Evolutionary conservation across 169 alveolate species (phyloP).

Genomic region (Babesia microti): DNA sequence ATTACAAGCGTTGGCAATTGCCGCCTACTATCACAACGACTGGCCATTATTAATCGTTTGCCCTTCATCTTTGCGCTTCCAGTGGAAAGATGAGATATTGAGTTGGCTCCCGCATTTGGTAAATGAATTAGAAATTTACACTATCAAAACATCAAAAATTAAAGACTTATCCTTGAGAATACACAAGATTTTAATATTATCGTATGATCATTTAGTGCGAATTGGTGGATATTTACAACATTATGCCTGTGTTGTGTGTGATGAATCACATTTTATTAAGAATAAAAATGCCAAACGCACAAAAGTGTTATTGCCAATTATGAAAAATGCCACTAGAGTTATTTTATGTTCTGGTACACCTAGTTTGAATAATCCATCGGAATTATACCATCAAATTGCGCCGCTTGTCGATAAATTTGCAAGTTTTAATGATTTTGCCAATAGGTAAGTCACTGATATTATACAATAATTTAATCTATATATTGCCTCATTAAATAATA

Average conservation of each 20-base stretch:
- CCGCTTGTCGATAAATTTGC: constrained; percentile 61
- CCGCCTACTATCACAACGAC: constrained; percentile 76
- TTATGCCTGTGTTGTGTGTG: constrained; percentile 73
- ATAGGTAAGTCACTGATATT: too few species aligned
- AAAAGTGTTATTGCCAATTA: constrained; percentile 73
- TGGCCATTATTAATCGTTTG: constrained; percentile 92
- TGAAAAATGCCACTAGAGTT: constrained; percentile 74
- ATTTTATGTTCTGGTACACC: constrained; percentile 91
- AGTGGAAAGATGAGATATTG: constrained; percentile 84
- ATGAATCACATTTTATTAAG: constrained; percentile 93
- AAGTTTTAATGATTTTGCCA: constrained; percentile 56
- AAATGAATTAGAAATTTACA: constrained; percentile 43
- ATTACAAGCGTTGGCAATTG: constrained; percentile 85
- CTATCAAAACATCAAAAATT: constrained; percentile 48
- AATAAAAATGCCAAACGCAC: constrained; percentile 82
- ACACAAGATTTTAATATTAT: constrained; percentile 54
- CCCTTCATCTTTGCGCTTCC: constrained; percentile 85
- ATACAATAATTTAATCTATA: too few species aligned
- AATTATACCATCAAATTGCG: constrained; percentile 77
- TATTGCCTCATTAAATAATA: too few species aligned
- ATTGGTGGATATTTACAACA: constrained; percentile 40
- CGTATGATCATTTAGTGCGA: constrained; percentile 63
- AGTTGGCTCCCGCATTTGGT: constrained; percentile 80
- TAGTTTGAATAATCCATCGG: constrained; percentile 83
- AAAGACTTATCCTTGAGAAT: constrained; percentile 2